Base-by-base conservation (phyloP, 1,139 yeast genomes). In the Geotrichum restrictum region DNA sequence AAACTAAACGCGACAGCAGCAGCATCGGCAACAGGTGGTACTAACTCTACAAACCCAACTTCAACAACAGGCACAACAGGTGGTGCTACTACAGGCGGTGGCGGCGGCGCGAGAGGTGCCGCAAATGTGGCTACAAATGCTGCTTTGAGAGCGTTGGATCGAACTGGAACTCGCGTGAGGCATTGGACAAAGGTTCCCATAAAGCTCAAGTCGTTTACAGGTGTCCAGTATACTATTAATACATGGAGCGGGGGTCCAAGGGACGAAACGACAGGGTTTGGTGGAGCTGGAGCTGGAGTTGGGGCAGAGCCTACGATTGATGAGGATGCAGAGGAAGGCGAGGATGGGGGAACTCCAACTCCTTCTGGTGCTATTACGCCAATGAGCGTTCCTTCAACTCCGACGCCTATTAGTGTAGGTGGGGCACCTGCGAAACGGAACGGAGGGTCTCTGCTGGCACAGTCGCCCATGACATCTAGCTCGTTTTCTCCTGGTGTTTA, bases 201-300 rank as follows among this genome's bases (percentile, higher is more conserved):
- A 11, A 62, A 69, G 47, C 74, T 82, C 58, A 79, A 78, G 64
- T 76, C 82, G n/a, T 81, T 82, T 60, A 80, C 83, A 11, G 85
- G 87, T 11, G 78, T 76, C 61, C 74, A 74, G 57, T 76, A 78
- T 50, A 67, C 70, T n/a, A 70, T 80, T 56, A 64, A 66, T 6
- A 64, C 73, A 3, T 82, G 79, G 78, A 63, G 64, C 3, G 74
- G 75, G 18, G 62, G 55, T 14, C 50, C 54, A 1, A 51, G 45
- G 38, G 39, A 42, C 8, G 34, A 33, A 3, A 18, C 33, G 4
- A 36, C 21, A 3, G 40, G 7, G 21, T 36, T 36, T 18, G 36
- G 36, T 32, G 36, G 16, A 6, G 29, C 7, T 24, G 37, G 11
- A 7, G 41, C 6, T 31, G 38, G 11, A n/a, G 11, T 22, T 3